Percentiles rank a stretch among this genome's conserved stretches.
Conservation (phyloP, 2,329 filamentous ascomycete genomes). For the Tolypocladium nubicola region DNA sequence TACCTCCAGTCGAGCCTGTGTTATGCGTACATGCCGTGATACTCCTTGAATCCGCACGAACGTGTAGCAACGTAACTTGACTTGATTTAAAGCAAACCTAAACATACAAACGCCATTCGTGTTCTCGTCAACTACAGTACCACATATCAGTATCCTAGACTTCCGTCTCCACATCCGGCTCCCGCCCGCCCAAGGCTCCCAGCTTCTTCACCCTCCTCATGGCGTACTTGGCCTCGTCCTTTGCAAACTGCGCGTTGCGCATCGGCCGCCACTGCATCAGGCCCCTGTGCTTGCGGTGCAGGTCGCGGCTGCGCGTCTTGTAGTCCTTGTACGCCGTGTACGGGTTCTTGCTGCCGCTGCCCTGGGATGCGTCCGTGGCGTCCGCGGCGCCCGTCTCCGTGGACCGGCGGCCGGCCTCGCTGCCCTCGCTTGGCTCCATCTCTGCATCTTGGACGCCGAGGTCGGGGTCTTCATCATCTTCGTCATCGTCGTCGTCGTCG, state of each 20-base stretch:
- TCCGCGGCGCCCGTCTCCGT: slow-evolving; percentile 25
- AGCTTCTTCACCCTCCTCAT: slow-evolving; percentile 66
- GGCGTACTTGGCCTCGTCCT: slow-evolving; percentile 75
- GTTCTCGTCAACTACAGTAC: neutral
- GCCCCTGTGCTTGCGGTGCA: slow-evolving; percentile 79
- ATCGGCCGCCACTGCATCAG: slow-evolving; percentile 94
- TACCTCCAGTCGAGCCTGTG: too few relatives aligned
- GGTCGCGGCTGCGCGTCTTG: slow-evolving; percentile 56
- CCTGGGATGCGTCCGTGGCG: slow-evolving; percentile 17
- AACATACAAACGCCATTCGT: neutral
- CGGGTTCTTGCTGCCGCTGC: slow-evolving; percentile 37
- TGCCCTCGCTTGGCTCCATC: slow-evolving; percentile 16
- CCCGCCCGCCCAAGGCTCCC: slow-evolving; percentile 66
- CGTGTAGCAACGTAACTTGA: too few relatives aligned
- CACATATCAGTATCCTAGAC: too few relatives aligned
- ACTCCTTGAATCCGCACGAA: neutral
- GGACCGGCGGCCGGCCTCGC: slow-evolving; percentile 21
- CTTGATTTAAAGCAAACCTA: neutral
- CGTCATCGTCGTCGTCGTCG: slow-evolving; percentile 20
- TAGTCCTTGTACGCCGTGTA: slow-evolving; percentile 51
- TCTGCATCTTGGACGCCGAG: slow-evolving; percentile 51
- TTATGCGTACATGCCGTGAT: neutral
- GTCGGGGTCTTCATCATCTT: slow-evolving; percentile 29
- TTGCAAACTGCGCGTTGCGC: slow-evolving; percentile 76
- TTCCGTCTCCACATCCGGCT: slow-evolving; percentile 83